Evolutionary conservation across 108 stramenopile genomes (phyloP).

Genomic region (Conticribra guillardii): DNA sequence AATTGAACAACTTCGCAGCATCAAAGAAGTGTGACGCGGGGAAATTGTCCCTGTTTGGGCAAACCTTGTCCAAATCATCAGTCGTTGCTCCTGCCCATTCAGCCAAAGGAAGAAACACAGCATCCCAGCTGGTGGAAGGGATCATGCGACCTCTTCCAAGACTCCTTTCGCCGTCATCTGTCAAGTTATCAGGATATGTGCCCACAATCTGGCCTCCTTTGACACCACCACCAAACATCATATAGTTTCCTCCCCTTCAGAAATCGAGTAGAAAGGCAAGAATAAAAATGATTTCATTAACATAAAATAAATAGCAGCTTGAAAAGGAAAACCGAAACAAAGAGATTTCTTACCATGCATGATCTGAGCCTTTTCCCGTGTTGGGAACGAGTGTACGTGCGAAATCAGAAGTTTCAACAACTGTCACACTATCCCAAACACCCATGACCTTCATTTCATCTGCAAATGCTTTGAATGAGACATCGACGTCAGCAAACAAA

Average conservation of each 20-base stretch:
- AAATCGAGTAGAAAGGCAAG: too few species aligned
- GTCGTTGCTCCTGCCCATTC: conserved; percentile 45
- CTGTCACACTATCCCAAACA: conserved; percentile 60
- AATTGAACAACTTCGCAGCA: conserved; percentile 35
- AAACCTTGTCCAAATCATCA: conserved; percentile 34
- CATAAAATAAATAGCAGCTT: conserved; percentile 3
- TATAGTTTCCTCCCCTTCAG: conserved; percentile 59
- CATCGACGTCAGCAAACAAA: conserved; percentile 54
- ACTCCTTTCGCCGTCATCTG: conserved; percentile 25
- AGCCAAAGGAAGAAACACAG: conserved; percentile 52
- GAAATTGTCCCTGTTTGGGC: conserved; percentile 40
- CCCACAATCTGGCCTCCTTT: conserved; percentile 53
- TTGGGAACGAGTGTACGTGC: conserved; percentile 67
- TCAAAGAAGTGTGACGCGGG: conserved; percentile 25
- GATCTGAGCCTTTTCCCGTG: conserved; percentile 55
- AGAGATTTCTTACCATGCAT: conserved; percentile 43
- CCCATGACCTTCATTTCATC: conserved; percentile 61
- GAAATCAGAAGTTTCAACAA: conserved; percentile 71
- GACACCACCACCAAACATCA: conserved; percentile 53
- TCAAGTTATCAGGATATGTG: conserved; percentile 40
- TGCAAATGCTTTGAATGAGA: conserved; percentile 49
- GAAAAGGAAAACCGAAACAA: background rate
- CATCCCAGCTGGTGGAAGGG: conserved; percentile 57
- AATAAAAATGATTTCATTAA: background rate
- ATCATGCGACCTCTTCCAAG: conserved; percentile 56